These are phyloP conservation scores for Vitellaria paradoxa DNA, from an alignment of 179 eudicot genomes.

Conservation along the genomic window DNA sequence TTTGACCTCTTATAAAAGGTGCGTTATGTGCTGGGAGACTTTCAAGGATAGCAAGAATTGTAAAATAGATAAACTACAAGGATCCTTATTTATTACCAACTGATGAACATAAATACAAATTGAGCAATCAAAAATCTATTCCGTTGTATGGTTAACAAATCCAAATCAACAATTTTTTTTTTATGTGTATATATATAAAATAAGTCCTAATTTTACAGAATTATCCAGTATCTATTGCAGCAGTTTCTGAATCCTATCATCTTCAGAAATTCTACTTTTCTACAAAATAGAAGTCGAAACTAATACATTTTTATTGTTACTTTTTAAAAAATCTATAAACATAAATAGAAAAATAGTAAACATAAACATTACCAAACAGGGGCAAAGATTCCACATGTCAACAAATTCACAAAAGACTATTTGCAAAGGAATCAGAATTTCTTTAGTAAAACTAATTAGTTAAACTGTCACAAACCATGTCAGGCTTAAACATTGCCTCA, in stretches of 20 bases:
- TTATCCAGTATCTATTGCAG: not conserved
- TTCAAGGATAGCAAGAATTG: not conserved
- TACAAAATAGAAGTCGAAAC: not conserved
- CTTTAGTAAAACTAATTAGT: not conserved
- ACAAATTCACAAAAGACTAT: not conserved
- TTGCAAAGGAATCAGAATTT: not conserved
- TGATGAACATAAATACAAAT: not conserved
- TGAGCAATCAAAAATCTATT: not conserved
- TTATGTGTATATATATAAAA: too few species aligned
- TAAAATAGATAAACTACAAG: not conserved
- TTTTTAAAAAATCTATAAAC: too few species aligned
- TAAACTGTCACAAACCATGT: constrained; percentile 57
- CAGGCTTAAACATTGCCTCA: constrained; percentile 96
- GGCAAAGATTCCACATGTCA: not conserved
- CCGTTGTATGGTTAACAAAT: too few species aligned
- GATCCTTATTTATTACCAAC: not conserved
- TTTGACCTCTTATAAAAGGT: not conserved
- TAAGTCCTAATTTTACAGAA: too few species aligned
- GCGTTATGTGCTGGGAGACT: not conserved
- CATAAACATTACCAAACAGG: too few species aligned
- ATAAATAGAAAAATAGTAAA: too few species aligned
- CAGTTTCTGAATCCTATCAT: not conserved
- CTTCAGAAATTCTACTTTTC: not conserved
- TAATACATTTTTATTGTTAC: too few species aligned
- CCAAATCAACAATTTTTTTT: too few species aligned